phyloP scores from a whole-genome alignment of 768 basidiomycete genomes.

The Mycena crocata region DNA sequence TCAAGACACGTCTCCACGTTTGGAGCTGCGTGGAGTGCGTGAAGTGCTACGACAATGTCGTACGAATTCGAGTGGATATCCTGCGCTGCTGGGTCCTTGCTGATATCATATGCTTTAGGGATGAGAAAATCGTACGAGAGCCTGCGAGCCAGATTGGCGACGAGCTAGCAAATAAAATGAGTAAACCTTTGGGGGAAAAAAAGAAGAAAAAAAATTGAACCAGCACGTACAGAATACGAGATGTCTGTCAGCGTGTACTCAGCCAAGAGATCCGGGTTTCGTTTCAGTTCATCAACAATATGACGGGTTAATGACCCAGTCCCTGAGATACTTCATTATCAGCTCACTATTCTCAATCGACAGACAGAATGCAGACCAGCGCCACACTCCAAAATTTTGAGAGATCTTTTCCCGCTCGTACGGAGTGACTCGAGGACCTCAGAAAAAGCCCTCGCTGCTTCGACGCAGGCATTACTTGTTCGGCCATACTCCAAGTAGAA shows the following conservation, averaged over 20 bases:
- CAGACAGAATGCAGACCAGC: constrained; percentile 1
- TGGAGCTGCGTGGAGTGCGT: constrained; percentile 15
- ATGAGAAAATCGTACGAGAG: not conserved
- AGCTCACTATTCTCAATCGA: not conserved
- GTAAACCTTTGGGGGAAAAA: not conserved
- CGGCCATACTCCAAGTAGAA: not conserved
- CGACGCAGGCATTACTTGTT: not conserved
- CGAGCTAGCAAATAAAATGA: not conserved
- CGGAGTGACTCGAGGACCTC: not conserved
- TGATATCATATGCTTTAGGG: constrained; percentile 18
- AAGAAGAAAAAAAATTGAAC: not conserved
- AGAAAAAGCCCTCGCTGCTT: not conserved
- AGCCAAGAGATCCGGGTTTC: not conserved
- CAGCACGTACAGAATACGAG: constrained; percentile 8
- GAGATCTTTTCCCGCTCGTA: not conserved
- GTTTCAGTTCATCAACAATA: constrained; percentile 6
- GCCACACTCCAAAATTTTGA: constrained; percentile 19
- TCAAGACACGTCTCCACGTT: not conserved
- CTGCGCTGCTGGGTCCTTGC: constrained; percentile 1
- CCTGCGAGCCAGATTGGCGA: constrained; percentile 2
- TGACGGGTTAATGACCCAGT: constrained; percentile 15
- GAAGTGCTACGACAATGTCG: constrained; percentile 14
- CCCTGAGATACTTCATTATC: not conserved
- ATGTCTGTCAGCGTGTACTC: constrained; percentile 25
- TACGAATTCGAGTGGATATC: not conserved